These are phyloP conservation scores for Colletotrichum camelliae DNA, from an alignment of 2,329 filamentous ascomycete species.

Conservation along the genomic window DNA sequence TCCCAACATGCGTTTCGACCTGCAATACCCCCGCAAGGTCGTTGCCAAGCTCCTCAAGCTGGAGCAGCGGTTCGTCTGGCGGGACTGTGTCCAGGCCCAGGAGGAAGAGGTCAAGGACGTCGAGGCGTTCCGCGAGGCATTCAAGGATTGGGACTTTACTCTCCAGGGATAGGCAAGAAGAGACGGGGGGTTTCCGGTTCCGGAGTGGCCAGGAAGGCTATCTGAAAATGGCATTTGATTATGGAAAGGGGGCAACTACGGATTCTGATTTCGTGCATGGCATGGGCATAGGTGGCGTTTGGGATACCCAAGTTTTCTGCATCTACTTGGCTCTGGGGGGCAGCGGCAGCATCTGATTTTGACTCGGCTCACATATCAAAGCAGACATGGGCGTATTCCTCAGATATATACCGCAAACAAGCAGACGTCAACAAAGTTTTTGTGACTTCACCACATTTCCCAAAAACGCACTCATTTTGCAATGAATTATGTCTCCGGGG, in stretches of 20 bases:
- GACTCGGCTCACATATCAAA: background rate
- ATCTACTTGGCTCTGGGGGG: background rate
- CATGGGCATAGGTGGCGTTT: conserved; percentile 18
- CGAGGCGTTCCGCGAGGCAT: conserved; percentile 79
- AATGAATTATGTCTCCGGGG: background rate
- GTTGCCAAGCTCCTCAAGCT: conserved; percentile 86
- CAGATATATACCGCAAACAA: background rate
- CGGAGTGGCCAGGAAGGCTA: background rate
- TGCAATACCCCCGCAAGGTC: conserved; percentile 89
- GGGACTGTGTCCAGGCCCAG: conserved; percentile 78
- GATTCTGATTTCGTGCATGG: background rate
- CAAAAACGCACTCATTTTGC: background rate
- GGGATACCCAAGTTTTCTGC: conserved; percentile 17
- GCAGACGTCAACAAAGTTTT: background rate
- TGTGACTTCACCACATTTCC: background rate
- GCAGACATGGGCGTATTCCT: background rate
- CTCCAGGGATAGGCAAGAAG: conserved; percentile 24
- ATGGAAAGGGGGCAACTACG: background rate
- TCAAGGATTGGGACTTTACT: conserved; percentile 88
- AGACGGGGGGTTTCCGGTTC: background rate
- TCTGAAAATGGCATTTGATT: background rate
- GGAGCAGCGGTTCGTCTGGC: conserved; percentile 83
- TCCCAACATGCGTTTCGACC: conserved; percentile 77
- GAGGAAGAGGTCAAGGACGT: conserved; percentile 83
- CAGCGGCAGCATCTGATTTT: background rate